Percentiles rank a stretch among this genome's conserved stretches.
These are phyloP conservation scores for Pseudophaeomoniella oleicola DNA, from an alignment of 2,329 filamentous ascomycete genomes.

Conservation along the genomic window DNA sequence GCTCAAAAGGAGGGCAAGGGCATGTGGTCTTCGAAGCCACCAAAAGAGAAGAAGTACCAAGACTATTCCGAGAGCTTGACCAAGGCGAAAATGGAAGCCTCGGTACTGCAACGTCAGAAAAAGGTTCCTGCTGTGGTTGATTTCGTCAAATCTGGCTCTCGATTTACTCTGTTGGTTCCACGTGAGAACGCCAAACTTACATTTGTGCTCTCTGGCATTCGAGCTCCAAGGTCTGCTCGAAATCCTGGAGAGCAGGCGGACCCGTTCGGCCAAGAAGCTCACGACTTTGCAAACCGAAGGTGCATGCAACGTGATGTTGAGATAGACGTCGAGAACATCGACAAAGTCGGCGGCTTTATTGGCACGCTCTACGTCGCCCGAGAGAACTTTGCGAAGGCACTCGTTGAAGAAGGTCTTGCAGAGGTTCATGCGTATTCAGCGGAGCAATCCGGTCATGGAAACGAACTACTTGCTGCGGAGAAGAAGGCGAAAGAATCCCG, in stretches of 20 bases:
- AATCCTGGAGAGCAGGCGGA: conserved; percentile 69
- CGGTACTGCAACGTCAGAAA: conserved; percentile 76
- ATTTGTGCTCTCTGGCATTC: conserved; percentile 84
- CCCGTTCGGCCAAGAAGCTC: conserved; percentile 86
- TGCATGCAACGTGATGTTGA: conserved; percentile 92
- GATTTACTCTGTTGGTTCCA: conserved; percentile 83
- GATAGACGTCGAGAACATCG: conserved; percentile 84
- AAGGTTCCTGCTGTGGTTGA: conserved; percentile 88
- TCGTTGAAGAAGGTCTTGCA: conserved; percentile 88
- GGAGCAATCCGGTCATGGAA: conserved; percentile 81
- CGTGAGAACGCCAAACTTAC: conserved; percentile 90
- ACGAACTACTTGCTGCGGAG: conserved; percentile 77
- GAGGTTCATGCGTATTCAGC: conserved; percentile 90
- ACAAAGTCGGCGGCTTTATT: conserved; percentile 96
- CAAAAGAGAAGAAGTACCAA: conserved; percentile 66
- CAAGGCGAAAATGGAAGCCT: conserved; percentile 88
- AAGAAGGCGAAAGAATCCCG: conserved; percentile 74
- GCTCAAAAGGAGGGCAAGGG: conserved; percentile 84
- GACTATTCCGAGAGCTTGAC: conserved; percentile 88
- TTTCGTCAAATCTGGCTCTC: conserved; percentile 92
- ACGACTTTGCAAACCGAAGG: conserved; percentile 77
- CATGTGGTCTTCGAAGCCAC: conserved; percentile 84
- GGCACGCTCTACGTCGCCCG: conserved; percentile 86
- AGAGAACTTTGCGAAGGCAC: conserved; percentile 84
- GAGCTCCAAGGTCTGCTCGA: conserved; percentile 73